Base-by-base conservation (phyloP, 2,329 filamentous ascomycete species). In the Colletotrichum sp. region DNA sequence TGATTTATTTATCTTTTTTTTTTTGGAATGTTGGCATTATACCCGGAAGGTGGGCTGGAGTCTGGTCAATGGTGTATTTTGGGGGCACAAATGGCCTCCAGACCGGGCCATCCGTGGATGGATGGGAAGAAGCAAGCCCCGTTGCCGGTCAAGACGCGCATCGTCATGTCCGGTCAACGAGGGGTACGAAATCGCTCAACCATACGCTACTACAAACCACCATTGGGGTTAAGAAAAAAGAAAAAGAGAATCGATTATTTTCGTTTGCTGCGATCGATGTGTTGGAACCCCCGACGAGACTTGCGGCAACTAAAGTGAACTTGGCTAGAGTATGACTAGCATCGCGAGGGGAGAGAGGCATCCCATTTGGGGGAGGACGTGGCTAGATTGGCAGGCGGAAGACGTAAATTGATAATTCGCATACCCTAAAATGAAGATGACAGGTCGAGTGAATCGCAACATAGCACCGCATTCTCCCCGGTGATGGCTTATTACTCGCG, bases 21-120 rank as follows among this genome's bases (percentile, higher is more conserved):
- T 48, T 52, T 76, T 68, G 70, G 63, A 61, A 61, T 59, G 25
- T 75, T 52, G 59, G 70, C 27, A 65, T 64, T 76, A 76, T 76
- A 76, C 74, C 74, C 72, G 59, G 30, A 65, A 27, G 44, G 64
- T 63, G 22, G 64, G 27, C 59, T 36, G 72, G 72, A 72, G 61
- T 75, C 61, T 65, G 73, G 32, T 74, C 65, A 74, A 27, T 27
- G 48, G 30, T 65, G 48, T 36, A 74, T 68, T 60, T 36, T 32
- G 70, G 28, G 52, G 25, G 32, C 32, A 39, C 12, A 25, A 25
- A 30, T 61, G 30, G 48, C 32, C 52, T 34, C 25, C 25, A 48
- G 59, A 30, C 44, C 60, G 55, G 60, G 44, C 30, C 68, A 44
- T 55, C 11, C 11, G 68, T 12, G 34, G 28, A 59, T 28, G 57